Conservation (phyloP, 2,329 filamentous ascomycete genomes). For the Fusarium subglutinans region DNA sequence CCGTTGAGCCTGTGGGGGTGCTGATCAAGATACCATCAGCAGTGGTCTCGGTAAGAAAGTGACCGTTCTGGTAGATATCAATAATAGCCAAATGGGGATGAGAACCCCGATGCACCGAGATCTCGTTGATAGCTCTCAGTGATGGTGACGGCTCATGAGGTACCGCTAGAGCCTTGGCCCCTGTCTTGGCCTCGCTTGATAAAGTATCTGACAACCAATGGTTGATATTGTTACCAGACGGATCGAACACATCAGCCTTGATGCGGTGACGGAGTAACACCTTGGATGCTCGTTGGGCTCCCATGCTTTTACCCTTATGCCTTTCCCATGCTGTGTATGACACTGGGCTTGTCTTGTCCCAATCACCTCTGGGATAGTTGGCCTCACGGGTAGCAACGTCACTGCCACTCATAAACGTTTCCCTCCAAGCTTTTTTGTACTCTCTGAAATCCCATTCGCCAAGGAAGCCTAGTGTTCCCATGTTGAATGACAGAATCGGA, state of each 20-base stretch:
- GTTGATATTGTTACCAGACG: slow-evolving; percentile 69
- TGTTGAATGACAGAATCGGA: slow-evolving; percentile 92
- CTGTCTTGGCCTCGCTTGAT: slow-evolving; percentile 56
- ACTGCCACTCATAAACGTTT: slow-evolving; percentile 85
- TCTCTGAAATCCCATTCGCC: slow-evolving; percentile 97
- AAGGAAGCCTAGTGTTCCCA: slow-evolving; percentile 94
- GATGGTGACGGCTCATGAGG: slow-evolving; percentile 52
- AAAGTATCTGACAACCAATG: slow-evolving; percentile 57
- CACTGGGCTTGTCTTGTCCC: slow-evolving; percentile 31
- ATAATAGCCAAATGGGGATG: slow-evolving; percentile 92
- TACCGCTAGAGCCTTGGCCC: slow-evolving; percentile 47
- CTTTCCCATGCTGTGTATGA: slow-evolving; percentile 70
- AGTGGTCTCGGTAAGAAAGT: slow-evolving; percentile 91
- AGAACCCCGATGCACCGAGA: slow-evolving; percentile 90
- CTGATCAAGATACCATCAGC: slow-evolving; percentile 95
- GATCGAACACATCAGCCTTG: slow-evolving; percentile 84
- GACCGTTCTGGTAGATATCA: slow-evolving; percentile 87
- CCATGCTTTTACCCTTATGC: slow-evolving; percentile 83
- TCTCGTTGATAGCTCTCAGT: slow-evolving; percentile 87
- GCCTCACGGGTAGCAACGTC: slow-evolving; percentile 59
- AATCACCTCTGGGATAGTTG: slow-evolving; percentile 47
- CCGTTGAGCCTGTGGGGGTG: slow-evolving; percentile 93
- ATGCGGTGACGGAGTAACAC: slow-evolving; percentile 88
- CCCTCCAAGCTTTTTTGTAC: slow-evolving; percentile 89
- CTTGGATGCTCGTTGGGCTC: slow-evolving; percentile 75